Base-by-base conservation (phyloP, 1,284 basidiomycete genomes). In the Ganoderma sinense region DNA sequence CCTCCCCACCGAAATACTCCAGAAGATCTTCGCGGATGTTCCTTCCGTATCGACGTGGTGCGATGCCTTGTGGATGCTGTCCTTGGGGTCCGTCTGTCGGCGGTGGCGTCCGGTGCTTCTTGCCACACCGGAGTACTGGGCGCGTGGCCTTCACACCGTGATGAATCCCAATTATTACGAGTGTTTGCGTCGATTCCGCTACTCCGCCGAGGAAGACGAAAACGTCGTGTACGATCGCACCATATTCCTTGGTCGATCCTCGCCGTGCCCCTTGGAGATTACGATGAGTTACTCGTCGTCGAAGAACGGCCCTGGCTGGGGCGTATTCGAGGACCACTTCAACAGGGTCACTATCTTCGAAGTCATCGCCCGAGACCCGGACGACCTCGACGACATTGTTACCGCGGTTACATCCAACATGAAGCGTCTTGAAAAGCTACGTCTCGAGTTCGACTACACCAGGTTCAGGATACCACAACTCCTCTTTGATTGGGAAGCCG, bases 1-100 rank as follows among this genome's bases (percentile, higher is more conserved):
- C 7, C 56, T 65, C 18, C 64, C 64, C 51, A 39, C 40, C 20
- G 64, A 65, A n/a, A 14, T 65, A 41, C 55, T 65, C 11, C 31
- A 31, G 36, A 14, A 41, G 8, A 33, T 65, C 23, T 59, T 59
- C 31, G 31, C n/a, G 1, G 6, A 10, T 10, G 26, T 51, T 20
- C 23, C 48, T 7, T 26, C 20, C 48, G n/a, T 10, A 13, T 8
- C n/a, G 10, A 26, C 8, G n/a, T 26, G 48, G 48, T 51, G 63
- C 14, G 6, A 41, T 11, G 3, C 51, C 18, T 16, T 1, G 26
- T 45, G 40, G 20, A 59, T 29, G 55, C 20, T 59, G 23, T 10
- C 11, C 20, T 11, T 65, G 8, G 39, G 26, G 6, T 29, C 43
- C 18, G 41, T 65, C 18, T 65, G 64, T 20, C 41, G 56, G 26